Evolutionary conservation across 805 yeast species (phyloP), one percentile per base, ranked within the genome.

Genomic region (Groenewaldozyma salmanticensis): DNA sequence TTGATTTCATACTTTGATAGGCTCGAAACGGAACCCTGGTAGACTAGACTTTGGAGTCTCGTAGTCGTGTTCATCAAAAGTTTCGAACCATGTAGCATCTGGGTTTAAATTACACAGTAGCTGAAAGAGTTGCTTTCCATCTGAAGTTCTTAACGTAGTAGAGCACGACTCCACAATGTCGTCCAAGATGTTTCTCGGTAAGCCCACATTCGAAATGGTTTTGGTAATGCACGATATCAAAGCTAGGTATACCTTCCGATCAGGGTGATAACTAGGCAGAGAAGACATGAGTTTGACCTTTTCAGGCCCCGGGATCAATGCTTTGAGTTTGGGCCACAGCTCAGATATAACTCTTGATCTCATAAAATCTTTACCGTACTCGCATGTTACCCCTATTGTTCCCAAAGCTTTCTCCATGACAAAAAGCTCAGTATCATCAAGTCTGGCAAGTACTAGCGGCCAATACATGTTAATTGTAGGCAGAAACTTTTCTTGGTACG

Each of bases 401-500:
- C 39, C 33, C 18, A 64, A 37, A 1, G 63, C 53, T 7, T 51
- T 50, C 31, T 53, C 63, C 5, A 52, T 53, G 5, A 67, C 57
- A 21, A 49, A 51, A 1, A 47, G 38, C 33, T 66, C 66, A 1
- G 46, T 40, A 32, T 64, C 67, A 5, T 50, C 42, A 5, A 59
- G 45, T 3, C 60, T 49, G 0, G 51, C 47, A 0, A 52, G 45
- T 1, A 71, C 53, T 2, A 66, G 57, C 2, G 75, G 74, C 82
- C 83, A 78, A 1, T 68, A 47, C 2, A 68, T 60, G n/a, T 77
- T 74, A 3, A 71, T 62, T 1, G 67, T 47, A 0, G 83, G 82
- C 13, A 72, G 56, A 32, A 74, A 60, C 38, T 63, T 64, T 7
- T 62, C 57, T 13, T 58, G 53, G 33, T 69, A 65, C 0, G 81